Conservation (phyloP, 1,139 yeast species). For the Magnusiomyces paraingens region DNA sequence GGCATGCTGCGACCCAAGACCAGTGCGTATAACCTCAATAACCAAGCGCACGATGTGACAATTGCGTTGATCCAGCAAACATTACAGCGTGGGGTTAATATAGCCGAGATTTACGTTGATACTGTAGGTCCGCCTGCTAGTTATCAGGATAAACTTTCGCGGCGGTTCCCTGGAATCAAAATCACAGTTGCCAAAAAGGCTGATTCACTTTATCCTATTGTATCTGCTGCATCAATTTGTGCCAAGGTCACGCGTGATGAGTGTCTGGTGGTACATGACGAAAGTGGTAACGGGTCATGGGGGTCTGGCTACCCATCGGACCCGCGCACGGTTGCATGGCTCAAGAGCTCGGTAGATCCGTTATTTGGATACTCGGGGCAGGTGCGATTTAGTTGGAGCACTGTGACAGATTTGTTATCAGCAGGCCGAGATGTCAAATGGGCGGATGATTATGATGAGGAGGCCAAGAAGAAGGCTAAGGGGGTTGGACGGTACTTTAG, state of each 20-base stretch:
- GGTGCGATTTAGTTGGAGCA: constrained; percentile 90
- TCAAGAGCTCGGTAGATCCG: constrained; percentile 53
- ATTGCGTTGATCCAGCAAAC: constrained; percentile 58
- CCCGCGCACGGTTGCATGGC: constrained; percentile 74
- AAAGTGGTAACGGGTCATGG: constrained; percentile 35
- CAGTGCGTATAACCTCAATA: constrained; percentile 66
- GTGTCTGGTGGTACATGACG: constrained; percentile 42
- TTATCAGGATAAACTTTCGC: constrained; percentile 69
- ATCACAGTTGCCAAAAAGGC: constrained; percentile 94
- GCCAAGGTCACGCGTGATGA: constrained; percentile 94
- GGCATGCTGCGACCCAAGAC: constrained; percentile 77
- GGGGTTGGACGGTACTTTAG: not conserved
- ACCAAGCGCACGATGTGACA: constrained; percentile 94
- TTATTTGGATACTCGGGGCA: constrained; percentile 84
- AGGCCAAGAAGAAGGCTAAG: not conserved
- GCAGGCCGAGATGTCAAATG: constrained; percentile 49
- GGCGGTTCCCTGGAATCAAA: constrained; percentile 60
- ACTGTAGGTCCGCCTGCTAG: constrained; percentile 93
- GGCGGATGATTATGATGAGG: constrained; percentile 42
- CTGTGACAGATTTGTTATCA: constrained; percentile 66
- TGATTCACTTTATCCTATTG: constrained; percentile 88
- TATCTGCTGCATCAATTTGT: constrained; percentile 92
- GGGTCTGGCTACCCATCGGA: constrained; percentile 97
- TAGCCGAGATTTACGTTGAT: constrained; percentile 75
- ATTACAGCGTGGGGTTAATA: constrained; percentile 52